Base-by-base conservation (phyloP, 2,329 filamentous ascomycete species). In the Uncinocarpus reesii region DNA sequence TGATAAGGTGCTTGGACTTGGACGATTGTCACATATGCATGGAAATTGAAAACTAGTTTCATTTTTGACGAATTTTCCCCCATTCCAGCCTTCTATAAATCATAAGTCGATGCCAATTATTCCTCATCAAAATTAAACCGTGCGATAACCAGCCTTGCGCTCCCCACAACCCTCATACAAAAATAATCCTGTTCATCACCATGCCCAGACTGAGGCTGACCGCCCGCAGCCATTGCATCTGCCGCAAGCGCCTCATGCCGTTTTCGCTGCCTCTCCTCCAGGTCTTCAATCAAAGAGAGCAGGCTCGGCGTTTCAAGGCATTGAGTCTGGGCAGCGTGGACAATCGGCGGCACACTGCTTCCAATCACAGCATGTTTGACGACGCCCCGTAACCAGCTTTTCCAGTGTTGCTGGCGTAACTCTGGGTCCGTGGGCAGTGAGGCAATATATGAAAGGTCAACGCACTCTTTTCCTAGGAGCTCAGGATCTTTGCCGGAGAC, bases 181-280 rank as follows among this genome's bases (percentile, higher is more conserved):
- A 61, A 50, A 36, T 53, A 49, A 23, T 56, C 57, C 13, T 41
- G 35, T 6, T 47, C 24, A 18, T 40, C n/a, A 41, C 24, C 21
- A 32, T 47, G 41, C 31, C 48, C 35, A 5, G 26, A 47, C 50
- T 26, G 23, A 10, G 20, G 11, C n/a, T 34, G 31, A n/a, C 15
- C 26, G 7, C 11, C 48, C 31, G 24, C 4, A 15, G 26, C 29
- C 15, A 24, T 2, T 8, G 29, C 38, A 42, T 42, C 43, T 18
- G 26, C 16, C 21, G 7, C 7, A 15, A 16, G 13, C 8, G n/a
- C 28, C 11, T 23, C 52, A 60, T 72, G 69, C 65, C 66, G 69
- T 49, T 58, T 60, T 15, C 62, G 64, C 51, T 72, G 69, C 11
- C 69, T 65, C 26, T 62, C 53, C 41, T 71, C 68, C 47, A 71